Evolutionary conservation across 345 rosid species (phyloP).

Genomic region (Acer negundo): DNA sequence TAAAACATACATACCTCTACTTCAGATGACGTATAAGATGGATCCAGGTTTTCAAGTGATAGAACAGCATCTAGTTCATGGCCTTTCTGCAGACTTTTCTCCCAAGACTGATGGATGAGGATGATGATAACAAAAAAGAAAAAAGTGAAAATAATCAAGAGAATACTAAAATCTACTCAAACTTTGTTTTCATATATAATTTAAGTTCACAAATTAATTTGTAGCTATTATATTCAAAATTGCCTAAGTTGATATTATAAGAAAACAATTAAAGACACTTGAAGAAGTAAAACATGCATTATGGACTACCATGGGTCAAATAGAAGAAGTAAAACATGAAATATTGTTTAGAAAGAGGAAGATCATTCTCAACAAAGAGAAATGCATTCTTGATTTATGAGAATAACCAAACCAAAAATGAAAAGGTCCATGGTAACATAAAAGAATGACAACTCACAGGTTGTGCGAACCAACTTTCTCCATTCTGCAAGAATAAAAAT

Average conservation of each 20-base stretch:
- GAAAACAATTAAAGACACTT: too few relatives aligned
- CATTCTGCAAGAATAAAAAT: slow-evolving; percentile 39
- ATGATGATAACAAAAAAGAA: neutral
- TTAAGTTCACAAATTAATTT: too few relatives aligned
- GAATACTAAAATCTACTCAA: neutral
- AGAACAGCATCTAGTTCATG: slow-evolving; percentile 34
- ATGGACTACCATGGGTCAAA: too few relatives aligned
- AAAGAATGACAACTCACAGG: slow-evolving; percentile 36
- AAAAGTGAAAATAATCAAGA: slow-evolving; percentile 6
- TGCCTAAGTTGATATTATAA: too few relatives aligned
- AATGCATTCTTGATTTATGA: neutral
- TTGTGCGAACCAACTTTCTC: slow-evolving; percentile 42
- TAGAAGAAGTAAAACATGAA: neutral
- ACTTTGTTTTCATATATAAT: too few relatives aligned
- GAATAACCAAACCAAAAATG: neutral
- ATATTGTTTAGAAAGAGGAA: neutral
- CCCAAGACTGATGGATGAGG: slow-evolving; percentile 46
- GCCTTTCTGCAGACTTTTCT: slow-evolving; percentile 42
- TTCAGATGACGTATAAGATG: slow-evolving; percentile 53
- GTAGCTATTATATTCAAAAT: too few relatives aligned
- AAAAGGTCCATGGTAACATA: neutral
- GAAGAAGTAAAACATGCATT: too few relatives aligned
- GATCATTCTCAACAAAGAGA: neutral
- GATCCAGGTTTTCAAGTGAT: slow-evolving; percentile 56
- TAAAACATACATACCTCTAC: slow-evolving; percentile 50